Evolutionary conservation across 768 basidiomycete genomes (phyloP).

Genomic region (Kwoniella pini): DNA sequence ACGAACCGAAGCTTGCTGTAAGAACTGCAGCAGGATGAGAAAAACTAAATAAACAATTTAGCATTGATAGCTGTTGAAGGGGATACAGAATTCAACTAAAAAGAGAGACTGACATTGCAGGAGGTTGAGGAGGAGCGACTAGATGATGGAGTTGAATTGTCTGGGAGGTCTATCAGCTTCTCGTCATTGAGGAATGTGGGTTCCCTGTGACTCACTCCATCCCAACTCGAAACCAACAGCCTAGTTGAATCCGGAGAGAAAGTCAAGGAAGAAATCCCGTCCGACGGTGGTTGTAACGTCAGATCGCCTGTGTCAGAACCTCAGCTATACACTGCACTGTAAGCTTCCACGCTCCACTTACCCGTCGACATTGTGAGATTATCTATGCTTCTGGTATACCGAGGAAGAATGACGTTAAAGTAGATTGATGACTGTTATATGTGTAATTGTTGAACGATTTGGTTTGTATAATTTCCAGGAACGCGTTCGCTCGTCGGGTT

Average conservation of each 20-base stretch:
- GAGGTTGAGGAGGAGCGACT: conserved; percentile 25
- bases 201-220: conserved; percentile 61
- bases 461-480: conserved; percentile 6
- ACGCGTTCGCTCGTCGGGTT: conserved; percentile 5
- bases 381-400: not conserved
- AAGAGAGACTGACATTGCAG: conserved; percentile 37
- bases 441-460: not conserved
- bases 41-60: conserved; percentile 58
- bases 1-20: conserved; percentile 70
- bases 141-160: conserved; percentile 42
- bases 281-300: conserved; percentile 65
- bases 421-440: not conserved
- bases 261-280: conserved; percentile 75
- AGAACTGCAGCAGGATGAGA: conserved; percentile 87
- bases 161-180: conserved; percentile 14
- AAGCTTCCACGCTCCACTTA: not conserved
- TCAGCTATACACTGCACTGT: not conserved
- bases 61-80: no score
- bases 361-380: conserved; percentile 27
- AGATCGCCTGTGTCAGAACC: conserved; percentile 32
- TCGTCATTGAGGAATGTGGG: not conserved
- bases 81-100: not conserved
- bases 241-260: conserved; percentile 83
- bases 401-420: not conserved
- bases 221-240: conserved; percentile 86